Evolutionary conservation across 2,329 filamentous ascomycete species (phyloP).

Genomic region (Ascosphaera aggregata): DNA sequence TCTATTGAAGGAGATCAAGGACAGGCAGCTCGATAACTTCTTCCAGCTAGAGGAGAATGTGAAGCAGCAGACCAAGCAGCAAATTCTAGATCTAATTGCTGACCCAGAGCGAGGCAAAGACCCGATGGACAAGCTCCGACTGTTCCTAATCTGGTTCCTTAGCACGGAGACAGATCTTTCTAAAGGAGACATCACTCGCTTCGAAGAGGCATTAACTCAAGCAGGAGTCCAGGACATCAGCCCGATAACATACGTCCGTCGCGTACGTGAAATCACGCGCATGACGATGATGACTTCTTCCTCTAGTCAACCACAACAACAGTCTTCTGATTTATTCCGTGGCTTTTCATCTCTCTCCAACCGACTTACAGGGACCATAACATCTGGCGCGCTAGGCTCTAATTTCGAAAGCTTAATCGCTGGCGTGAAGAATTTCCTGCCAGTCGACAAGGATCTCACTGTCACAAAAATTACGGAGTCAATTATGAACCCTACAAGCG

Average conservation of each 20-base stretch:
- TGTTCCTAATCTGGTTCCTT: constrained; percentile 95
- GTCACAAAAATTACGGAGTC: constrained; percentile 96
- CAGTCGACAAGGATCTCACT: constrained; percentile 81
- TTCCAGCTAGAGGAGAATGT: constrained; percentile 90
- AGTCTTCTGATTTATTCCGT: constrained; percentile 53
- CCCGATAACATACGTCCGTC: constrained; percentile 64
- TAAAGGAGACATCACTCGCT: constrained; percentile 59
- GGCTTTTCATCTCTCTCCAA: constrained; percentile 84
- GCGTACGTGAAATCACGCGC: constrained; percentile 80
- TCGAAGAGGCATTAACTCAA: constrained; percentile 59
- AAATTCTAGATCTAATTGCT: constrained; percentile 70
- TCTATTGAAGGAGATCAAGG: constrained; percentile 61
- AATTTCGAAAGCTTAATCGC: constrained; percentile 91
- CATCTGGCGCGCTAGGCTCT: constrained; percentile 62
- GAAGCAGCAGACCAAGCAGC: constrained; percentile 69
- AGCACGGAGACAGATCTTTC: constrained; percentile 79
- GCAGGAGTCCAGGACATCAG: constrained; percentile 50
- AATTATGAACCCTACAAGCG: constrained; percentile 85
- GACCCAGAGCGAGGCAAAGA: constrained; percentile 62
- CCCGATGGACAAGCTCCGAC: constrained; percentile 65
- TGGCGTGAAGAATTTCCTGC: constrained; percentile 95
- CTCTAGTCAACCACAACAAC: constrained; percentile 38
- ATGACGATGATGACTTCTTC: constrained; percentile 96
- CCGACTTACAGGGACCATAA: constrained; percentile 78
- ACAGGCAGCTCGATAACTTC: constrained; percentile 84